phyloP scores from a whole-genome alignment of 2,329 filamentous ascomycete genomes.

The Trichophaea hybrida region DNA sequence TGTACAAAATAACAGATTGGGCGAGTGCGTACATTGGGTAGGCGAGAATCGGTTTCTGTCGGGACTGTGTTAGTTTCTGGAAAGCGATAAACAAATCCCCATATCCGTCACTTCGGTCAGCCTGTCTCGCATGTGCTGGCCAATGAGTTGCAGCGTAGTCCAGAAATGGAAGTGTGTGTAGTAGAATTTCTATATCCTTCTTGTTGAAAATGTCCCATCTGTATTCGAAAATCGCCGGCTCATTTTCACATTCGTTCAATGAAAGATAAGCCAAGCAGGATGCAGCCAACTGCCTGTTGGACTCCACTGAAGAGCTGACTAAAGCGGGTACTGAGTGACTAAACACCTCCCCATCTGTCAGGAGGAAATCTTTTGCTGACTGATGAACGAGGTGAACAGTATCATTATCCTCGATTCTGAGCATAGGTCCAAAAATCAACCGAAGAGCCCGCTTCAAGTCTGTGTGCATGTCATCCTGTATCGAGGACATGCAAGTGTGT shows the following conservation, averaged over 20 bases:
- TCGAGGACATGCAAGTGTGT: slow-evolving; percentile 9
- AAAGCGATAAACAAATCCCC: not conserved
- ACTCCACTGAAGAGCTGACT: not conserved
- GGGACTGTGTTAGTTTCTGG: not conserved
- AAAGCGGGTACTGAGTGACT: no score
- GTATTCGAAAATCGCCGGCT: not conserved
- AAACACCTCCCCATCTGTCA: not conserved
- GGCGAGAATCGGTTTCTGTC: not conserved
- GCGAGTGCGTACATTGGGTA: not conserved
- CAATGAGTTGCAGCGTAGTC: not conserved
- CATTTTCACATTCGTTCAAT: not conserved
- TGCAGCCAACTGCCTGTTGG: not conserved
- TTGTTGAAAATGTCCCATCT: not conserved
- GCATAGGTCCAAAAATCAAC: slow-evolving; percentile 17
- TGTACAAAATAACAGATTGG: not conserved
- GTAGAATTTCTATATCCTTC: not conserved
- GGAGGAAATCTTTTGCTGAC: slow-evolving; percentile 25
- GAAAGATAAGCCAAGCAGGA: not conserved
- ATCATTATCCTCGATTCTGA: slow-evolving; percentile 17
- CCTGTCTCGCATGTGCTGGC: not conserved
- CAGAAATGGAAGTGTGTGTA: not conserved
- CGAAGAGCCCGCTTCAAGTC: slow-evolving; percentile 19
- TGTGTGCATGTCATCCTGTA: slow-evolving; percentile 17
- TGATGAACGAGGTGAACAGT: slow-evolving; percentile 25
- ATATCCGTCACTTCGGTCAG: not conserved